phyloP scores from a whole-genome alignment of 2,329 filamentous ascomycete species.

The Mariannaea elegans region DNA sequence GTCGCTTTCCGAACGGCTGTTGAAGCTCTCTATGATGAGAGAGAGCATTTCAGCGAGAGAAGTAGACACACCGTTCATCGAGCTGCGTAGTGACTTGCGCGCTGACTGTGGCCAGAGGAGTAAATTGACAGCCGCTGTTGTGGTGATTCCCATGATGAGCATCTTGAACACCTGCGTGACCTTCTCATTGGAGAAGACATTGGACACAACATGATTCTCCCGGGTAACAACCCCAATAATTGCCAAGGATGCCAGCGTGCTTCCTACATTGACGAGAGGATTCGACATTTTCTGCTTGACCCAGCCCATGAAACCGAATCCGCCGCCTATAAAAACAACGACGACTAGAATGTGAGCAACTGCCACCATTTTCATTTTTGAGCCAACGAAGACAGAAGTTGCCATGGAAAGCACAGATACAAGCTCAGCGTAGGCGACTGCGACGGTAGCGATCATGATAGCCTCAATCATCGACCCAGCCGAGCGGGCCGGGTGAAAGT shows the following conservation, averaged over 20 bases:
- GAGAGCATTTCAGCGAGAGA: slow-evolving; percentile 83
- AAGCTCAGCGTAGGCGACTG: slow-evolving; percentile 75
- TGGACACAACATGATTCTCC: slow-evolving; percentile 86
- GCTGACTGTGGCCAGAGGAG: slow-evolving; percentile 82
- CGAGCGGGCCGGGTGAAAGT: slow-evolving; percentile 90
- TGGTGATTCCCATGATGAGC: slow-evolving; percentile 77
- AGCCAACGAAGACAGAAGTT: slow-evolving; percentile 80
- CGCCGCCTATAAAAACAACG: slow-evolving; percentile 84
- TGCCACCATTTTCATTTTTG: slow-evolving; percentile 69
- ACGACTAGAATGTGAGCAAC: slow-evolving; percentile 83
- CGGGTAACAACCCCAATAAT: slow-evolving; percentile 92
- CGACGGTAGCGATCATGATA: slow-evolving; percentile 77
- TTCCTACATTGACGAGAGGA: slow-evolving; percentile 83
- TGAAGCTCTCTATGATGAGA: slow-evolving; percentile 81
- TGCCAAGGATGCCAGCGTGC: slow-evolving; percentile 85
- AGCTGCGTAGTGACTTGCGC: slow-evolving; percentile 74
- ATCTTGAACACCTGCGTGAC: slow-evolving; percentile 85
- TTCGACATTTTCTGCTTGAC: slow-evolving; percentile 81
- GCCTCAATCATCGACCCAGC: slow-evolving; percentile 92
- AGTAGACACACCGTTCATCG: slow-evolving; percentile 76
- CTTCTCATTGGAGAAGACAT: slow-evolving; percentile 82
- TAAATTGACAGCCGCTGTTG: slow-evolving; percentile 77
- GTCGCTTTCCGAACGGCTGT: slow-evolving; percentile 83
- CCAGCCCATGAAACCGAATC: slow-evolving; percentile 88
- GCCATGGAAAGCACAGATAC: slow-evolving; percentile 87